phyloP scores from a whole-genome alignment of 345 rosid genomes.

The Aquilaria yunnanensis region DNA sequence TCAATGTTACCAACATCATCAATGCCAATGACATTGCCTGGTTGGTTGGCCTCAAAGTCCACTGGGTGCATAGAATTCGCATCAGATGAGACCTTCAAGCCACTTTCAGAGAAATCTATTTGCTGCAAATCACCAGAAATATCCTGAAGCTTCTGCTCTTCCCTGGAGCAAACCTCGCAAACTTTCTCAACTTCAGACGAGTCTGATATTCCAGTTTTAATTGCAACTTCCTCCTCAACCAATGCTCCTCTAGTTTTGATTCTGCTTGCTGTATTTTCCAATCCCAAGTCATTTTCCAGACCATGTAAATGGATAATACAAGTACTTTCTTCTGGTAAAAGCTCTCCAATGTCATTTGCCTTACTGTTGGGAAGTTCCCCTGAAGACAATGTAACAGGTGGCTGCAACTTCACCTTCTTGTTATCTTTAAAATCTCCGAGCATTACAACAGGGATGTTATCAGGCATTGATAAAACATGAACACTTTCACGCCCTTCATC shows the following conservation, averaged over 20 bases:
- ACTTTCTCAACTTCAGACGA: slow-evolving; percentile 19
- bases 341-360: slow-evolving; percentile 22
- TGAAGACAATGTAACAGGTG: slow-evolving; percentile 16
- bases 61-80: slow-evolving; percentile 17
- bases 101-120: slow-evolving; percentile 12
- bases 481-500: slow-evolving; percentile 23
- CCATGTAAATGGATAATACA: not conserved
- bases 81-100: slow-evolving; percentile 11
- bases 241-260: slow-evolving; percentile 5
- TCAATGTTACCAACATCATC: slow-evolving; percentile 21
- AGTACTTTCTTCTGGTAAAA: slow-evolving; percentile 14
- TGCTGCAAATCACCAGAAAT: slow-evolving; percentile 9
- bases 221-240: slow-evolving; percentile 22
- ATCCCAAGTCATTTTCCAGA: not conserved
- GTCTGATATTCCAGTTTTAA: not conserved
- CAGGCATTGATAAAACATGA: slow-evolving; percentile 30
- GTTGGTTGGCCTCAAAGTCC: not conserved
- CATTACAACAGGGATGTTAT: slow-evolving; percentile 31
- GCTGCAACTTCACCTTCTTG: slow-evolving; percentile 19
- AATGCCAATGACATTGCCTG: slow-evolving; percentile 7
- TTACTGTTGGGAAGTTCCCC: slow-evolving; percentile 17
- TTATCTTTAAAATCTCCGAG: slow-evolving; percentile 44
- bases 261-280: slow-evolving; percentile 2
- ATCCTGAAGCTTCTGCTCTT: slow-evolving; percentile 16
- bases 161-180: slow-evolving; percentile 5